Evolutionary conservation across 2,329 filamentous ascomycete species (phyloP), one percentile per base, ranked within the genome.

Genomic region (Phialophora verrucosa): DNA sequence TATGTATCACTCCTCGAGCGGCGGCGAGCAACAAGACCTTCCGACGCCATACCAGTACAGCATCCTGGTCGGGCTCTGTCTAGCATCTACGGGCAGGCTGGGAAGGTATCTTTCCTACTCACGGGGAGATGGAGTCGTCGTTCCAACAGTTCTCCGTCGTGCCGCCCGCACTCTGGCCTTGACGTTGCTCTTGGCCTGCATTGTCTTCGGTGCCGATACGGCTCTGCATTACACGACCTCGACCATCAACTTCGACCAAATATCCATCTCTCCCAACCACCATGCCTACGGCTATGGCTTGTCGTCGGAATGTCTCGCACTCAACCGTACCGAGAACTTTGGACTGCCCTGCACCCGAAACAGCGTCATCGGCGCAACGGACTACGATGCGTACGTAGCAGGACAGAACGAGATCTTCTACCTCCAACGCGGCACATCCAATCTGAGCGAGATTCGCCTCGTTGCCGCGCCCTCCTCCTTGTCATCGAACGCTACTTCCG

Each of bases 21-120:
- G 58, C 12, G 27, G 44, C 7, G 56, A 67, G 4, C 64, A 72
- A 31, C 63, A 62, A 20, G 59, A 65, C 25, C 61, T 73, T 5
- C 70, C 71, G 12, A 71, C 71, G 6, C 71, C 71, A 2, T 73
- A 71, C 54, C 71, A 73, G 49, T 66, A 71, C 60, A 70, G 66
- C 32, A 63, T 73, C 20, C 64, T 73, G 4, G 64, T 73, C 10
- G 70, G 70, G 14, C 64, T 71, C 31, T 67, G 66, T 42, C n/a
- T 70, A 38, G 70, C 70, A 23, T 71, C 70, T 31, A 68, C 62
- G 29, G 68, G 65, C 12, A 63, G 70, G 63, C 54, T 73, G 38
- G 38, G 59, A 23, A 64, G 65, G 38, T 71, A 70, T 50, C 63
- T 71, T 27, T 63, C 53, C 23, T 71, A 73, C 62, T 69, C 69